phyloP scores from a whole-genome alignment of 2,329 filamentous ascomycete species.

The Macrophomina pseudophaseolina region DNA sequence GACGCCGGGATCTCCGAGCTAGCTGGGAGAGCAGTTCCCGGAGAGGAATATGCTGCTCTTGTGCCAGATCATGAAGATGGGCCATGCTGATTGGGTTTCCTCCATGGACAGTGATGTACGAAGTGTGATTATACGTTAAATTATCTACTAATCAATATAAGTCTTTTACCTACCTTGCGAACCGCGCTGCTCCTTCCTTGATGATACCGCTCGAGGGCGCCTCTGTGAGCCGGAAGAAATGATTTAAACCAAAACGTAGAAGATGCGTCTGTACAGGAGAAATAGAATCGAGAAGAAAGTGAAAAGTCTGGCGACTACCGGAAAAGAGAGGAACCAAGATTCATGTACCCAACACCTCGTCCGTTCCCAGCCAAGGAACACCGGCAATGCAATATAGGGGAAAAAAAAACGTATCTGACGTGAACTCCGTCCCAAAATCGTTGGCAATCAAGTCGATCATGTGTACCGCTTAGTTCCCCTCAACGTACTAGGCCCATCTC shows the following conservation, averaged over 20 bases:
- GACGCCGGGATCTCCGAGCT: not conserved
- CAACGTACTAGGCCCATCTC: constrained; percentile 38
- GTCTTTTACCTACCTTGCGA: not conserved
- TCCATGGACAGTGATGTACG: not conserved
- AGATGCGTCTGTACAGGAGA: constrained; percentile 11
- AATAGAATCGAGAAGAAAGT: not conserved
- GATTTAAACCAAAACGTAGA: not conserved
- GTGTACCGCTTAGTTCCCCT: not conserved
- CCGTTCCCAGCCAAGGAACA: constrained; percentile 9
- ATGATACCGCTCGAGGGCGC: not conserved
- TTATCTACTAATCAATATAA: constrained; percentile 12
- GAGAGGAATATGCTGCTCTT: no score
- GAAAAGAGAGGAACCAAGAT: not conserved
- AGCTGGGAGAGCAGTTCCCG: no score
- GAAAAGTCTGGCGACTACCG: not conserved
- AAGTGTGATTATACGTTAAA: constrained; percentile 15
- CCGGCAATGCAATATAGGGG: not conserved
- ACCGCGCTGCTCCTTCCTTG: not conserved
- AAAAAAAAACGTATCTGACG: not conserved
- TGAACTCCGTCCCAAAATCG: constrained; percentile 15
- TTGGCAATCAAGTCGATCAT: not conserved
- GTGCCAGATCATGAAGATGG: not conserved
- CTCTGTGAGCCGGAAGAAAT: not conserved
- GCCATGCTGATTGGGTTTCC: not conserved
- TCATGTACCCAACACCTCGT: constrained; percentile 7